Evolutionary conservation across 2,329 filamentous ascomycete species (phyloP).

Genomic region (Colletotrichum liriopes): DNA sequence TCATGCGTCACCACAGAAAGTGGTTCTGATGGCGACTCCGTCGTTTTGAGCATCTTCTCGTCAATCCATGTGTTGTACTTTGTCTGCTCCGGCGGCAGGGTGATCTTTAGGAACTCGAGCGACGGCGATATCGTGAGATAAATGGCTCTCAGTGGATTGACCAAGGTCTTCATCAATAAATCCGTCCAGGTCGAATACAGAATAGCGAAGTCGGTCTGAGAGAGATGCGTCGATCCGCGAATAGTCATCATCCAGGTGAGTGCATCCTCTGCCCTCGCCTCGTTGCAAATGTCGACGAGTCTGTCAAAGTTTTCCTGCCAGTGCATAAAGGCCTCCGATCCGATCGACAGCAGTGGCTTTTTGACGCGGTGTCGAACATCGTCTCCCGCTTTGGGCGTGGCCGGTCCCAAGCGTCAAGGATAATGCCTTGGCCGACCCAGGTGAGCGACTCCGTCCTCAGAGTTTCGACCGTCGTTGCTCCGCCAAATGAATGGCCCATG

Average conservation of each 20-base stretch:
- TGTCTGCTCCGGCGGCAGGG: slow-evolving; percentile 64
- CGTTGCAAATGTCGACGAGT: slow-evolving; percentile 69
- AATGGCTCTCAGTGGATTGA: slow-evolving; percentile 74
- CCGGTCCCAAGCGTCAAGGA: slow-evolving; percentile 76
- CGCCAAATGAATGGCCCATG: slow-evolving; percentile 78
- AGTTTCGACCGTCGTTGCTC: slow-evolving; percentile 74
- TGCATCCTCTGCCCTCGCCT: slow-evolving; percentile 64
- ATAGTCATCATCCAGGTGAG: slow-evolving; percentile 68
- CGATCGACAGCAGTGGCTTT: slow-evolving; percentile 74
- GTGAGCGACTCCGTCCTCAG: slow-evolving; percentile 68
- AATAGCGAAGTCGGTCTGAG: slow-evolving; percentile 77
- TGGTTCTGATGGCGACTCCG: slow-evolving; percentile 46
- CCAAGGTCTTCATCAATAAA: slow-evolving; percentile 73
- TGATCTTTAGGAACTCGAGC: slow-evolving; percentile 73
- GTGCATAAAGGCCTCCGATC: slow-evolving; percentile 80
- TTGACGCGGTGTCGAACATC: slow-evolving; percentile 60
- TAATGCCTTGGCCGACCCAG: slow-evolving; percentile 75
- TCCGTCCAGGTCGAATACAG: slow-evolving; percentile 74
- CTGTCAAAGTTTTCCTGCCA: slow-evolving; percentile 76
- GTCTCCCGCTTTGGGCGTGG: slow-evolving; percentile 61
- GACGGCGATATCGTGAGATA: slow-evolving; percentile 75
- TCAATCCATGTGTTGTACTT: slow-evolving; percentile 67
- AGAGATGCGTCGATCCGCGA: slow-evolving; percentile 75
- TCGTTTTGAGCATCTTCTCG: slow-evolving; percentile 65
- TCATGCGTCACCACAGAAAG: slow-evolving; percentile 64